Percentiles rank a stretch among this genome's conserved stretches.
Evolutionary conservation across 805 yeast species (phyloP).

Genomic region (Candida verbasci): DNA sequence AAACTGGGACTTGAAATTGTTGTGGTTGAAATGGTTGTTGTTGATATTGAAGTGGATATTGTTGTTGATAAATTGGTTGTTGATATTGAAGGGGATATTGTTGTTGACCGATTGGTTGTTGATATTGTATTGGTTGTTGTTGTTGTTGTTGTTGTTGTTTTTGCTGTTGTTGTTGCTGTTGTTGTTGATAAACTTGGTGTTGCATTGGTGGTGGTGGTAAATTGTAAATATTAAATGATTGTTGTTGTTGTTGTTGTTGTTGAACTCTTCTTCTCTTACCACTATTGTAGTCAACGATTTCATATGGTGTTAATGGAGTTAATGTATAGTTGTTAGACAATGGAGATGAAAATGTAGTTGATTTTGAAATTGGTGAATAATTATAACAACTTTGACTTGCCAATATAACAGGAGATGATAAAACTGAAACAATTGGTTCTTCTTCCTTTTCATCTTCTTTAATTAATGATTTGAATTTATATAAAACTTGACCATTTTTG

Average conservation of each 20-base stretch:
- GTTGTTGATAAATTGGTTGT: too few species aligned
- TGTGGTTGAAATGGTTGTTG: too few species aligned
- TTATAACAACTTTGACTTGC: not conserved
- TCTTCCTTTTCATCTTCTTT: not conserved
- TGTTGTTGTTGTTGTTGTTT: not conserved
- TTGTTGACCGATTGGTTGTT: too few species aligned
- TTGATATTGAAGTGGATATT: too few species aligned
- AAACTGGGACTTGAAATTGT: too few species aligned
- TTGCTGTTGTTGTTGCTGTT: not conserved
- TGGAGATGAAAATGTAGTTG: conserved; percentile 7
- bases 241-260: not conserved
- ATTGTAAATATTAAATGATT: too few species aligned
- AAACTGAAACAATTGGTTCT: too few species aligned
- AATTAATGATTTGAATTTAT: conserved; percentile 9
- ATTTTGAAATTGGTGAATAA: conserved; percentile 6
- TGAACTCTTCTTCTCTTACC: conserved; percentile 3
- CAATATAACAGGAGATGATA: too few species aligned
- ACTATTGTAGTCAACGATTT: not conserved
- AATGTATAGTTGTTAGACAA: conserved; percentile 16
- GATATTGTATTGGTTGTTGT: not conserved
- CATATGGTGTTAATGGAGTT: conserved; percentile 21
- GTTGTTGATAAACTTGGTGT: too few species aligned
- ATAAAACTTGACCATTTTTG: not conserved
- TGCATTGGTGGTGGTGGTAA: conserved; percentile 3
- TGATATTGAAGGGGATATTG: too few species aligned